Evolutionary conservation across 768 basidiomycete species (phyloP).

Genomic region (Suillus variegatus): DNA sequence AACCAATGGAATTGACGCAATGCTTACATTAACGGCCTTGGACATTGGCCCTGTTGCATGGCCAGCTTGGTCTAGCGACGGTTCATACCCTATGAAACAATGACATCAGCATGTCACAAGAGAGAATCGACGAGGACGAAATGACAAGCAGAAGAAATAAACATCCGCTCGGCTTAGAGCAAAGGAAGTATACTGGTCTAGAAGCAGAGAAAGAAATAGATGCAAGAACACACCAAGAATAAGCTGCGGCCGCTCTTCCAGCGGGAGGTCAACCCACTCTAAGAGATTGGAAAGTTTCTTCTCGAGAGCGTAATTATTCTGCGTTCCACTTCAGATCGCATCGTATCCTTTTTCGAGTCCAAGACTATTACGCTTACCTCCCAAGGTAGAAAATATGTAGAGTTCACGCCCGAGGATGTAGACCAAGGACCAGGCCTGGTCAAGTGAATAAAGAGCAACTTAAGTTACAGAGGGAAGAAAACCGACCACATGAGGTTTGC

Average conservation of each 20-base stretch:
- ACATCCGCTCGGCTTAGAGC: too few species aligned
- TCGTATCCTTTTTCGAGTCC: too few species aligned
- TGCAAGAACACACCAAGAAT: conserved; percentile 58
- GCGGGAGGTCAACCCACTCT: conserved; percentile 78
- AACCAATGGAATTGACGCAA: not conserved
- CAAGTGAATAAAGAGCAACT: not conserved
- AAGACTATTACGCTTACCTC: conserved; percentile 42
- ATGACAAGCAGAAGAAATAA: conserved; percentile 1
- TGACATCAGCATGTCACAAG: not conserved
- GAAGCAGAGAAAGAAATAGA: not conserved
- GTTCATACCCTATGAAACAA: conserved; percentile 65
- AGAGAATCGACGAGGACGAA: conserved; percentile 1
- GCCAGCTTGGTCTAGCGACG: conserved; percentile 84
- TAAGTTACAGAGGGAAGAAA: not conserved
- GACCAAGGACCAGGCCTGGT: conserved; percentile 81
- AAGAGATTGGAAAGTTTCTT: conserved; percentile 79
- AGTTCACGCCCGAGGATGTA: conserved; percentile 61
- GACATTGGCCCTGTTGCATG: conserved; percentile 73
- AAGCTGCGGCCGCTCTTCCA: conserved; percentile 72
- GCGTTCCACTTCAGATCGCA: conserved; percentile 1
- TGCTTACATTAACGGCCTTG: conserved; percentile 64
- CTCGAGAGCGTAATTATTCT: conserved; percentile 63
- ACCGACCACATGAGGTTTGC: conserved; percentile 93
- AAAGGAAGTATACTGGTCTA: conserved; percentile 6
- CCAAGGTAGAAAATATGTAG: conserved; percentile 83